These are phyloP conservation scores for Phytophthora sojae DNA, from an alignment of 352 stramenopile species.

Conservation along the genomic window DNA sequence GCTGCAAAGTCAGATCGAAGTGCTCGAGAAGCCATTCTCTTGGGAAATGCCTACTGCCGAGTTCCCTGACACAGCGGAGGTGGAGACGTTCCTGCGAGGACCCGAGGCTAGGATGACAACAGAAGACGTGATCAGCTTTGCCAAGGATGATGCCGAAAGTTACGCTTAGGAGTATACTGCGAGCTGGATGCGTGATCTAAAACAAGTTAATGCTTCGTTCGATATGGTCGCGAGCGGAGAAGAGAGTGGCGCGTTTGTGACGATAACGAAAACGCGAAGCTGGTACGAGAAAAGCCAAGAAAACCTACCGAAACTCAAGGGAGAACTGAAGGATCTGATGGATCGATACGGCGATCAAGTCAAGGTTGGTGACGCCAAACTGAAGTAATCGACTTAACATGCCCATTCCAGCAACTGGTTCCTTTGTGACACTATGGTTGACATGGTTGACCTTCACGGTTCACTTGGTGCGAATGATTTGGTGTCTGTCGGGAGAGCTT, in stretches of 20 bases:
- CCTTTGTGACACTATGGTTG: too few relatives aligned
- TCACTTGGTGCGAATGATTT: too few relatives aligned
- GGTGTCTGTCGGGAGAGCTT: too few relatives aligned
- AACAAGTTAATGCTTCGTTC: too few relatives aligned
- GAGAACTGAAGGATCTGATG: not conserved
- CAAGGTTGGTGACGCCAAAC: too few relatives aligned
- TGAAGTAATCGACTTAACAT: too few relatives aligned
- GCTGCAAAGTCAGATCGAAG: not conserved
- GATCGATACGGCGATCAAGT: not conserved
- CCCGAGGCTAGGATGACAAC: not conserved
- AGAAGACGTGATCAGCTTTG: not conserved
- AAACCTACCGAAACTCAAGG: not conserved
- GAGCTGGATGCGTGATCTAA: too few relatives aligned
- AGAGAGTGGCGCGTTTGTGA: conserved; percentile 6
- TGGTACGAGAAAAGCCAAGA: conserved; percentile 8
- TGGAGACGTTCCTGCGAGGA: not conserved
- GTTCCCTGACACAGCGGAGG: not conserved
- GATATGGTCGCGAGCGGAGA: too few relatives aligned
- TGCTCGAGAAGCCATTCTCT: not conserved
- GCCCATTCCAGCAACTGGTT: too few relatives aligned
- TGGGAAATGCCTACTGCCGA: not conserved
- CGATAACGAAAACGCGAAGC: conserved; percentile 16
- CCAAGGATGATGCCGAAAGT: not conserved
- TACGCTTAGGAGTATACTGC: too few relatives aligned
- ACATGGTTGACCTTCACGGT: too few relatives aligned